Base-by-base conservation (phyloP, 441 rosid genomes). In the Aquilaria agallochum region DNA sequence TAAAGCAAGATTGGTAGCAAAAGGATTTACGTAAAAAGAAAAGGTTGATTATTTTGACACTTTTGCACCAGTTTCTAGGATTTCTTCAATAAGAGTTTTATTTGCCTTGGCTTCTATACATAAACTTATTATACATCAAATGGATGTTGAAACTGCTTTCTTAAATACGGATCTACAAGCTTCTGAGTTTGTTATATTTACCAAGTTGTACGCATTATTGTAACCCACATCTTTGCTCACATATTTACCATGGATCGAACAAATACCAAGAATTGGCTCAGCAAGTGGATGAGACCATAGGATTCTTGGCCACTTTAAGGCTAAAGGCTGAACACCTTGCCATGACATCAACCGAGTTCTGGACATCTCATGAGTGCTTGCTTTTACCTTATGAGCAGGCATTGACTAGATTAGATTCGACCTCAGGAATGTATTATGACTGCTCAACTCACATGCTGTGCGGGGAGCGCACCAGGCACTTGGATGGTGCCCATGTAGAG, bases 381-480 rank as follows among this genome's bases (percentile, higher is more conserved):
- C 94, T 74, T 71, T 65, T 91, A 69, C 97, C 97, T 58, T 91
- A 86, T 47, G 96, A 91, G 71, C 94, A 88, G 71, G 65, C 96
- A 36, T 86, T 91, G 48, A 91, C 97, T 2, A 82, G 97, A 68
- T 48, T 72, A 65, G 97, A 91, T 76, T 91, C 97, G 12, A 91
- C 96, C 50, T 86, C 93, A n/a, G 93, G 93, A 68, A 68, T 76
- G 13, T 86, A 86, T 77, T 90, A 90, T 74, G 91, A 86, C 64
- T 90, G 95, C 66, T 88, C 95, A 64, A 93, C 95, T 49, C 97
- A 88, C 69, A 86, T 90, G 95, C 77, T 94, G 97, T 79, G 81
- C 50, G 97, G 97, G 45, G 97, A 88, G 75, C 87, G 93, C 44
- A 90, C 97, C 44, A 70, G 97, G 31, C 95, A 88, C 56, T 68